Evolutionary conservation across 2,329 filamentous ascomycete genomes (phyloP).

Genomic region (Emergomyces pasteurianus): DNA sequence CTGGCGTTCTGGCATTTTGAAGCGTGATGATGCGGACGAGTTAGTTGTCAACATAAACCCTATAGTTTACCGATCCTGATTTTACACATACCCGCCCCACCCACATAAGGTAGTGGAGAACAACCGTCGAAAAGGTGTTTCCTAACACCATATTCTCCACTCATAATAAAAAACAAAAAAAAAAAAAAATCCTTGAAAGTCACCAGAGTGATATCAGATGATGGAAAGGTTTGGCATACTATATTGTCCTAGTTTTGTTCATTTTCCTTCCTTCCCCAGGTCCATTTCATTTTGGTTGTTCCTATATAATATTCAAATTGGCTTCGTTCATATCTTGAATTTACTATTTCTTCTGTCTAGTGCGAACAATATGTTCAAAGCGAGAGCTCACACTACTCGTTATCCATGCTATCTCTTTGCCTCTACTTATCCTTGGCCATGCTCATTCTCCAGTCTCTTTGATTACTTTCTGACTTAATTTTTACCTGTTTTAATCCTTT

Average conservation of each 20-base stretch:
- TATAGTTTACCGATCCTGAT: not conserved
- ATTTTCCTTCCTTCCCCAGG: not conserved
- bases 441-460: too few relatives aligned
- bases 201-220: not conserved
- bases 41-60: conserved; percentile 1
- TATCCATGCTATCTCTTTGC: not conserved
- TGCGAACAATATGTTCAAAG: not conserved
- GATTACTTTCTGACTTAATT: too few relatives aligned
- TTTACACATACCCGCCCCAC: not conserved
- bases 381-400: not conserved
- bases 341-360: not conserved
- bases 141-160: too few relatives aligned
- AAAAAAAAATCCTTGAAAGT: not conserved
- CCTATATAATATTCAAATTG: not conserved
- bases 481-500: too few relatives aligned
- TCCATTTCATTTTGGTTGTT: not conserved
- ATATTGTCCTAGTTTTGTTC: not conserved
- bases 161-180: too few relatives aligned
- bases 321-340: not conserved
- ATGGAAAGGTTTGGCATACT: not conserved
- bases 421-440: not conserved
- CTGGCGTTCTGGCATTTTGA: conserved; percentile 5
- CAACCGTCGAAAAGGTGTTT: too few relatives aligned
- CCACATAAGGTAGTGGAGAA: too few relatives aligned
- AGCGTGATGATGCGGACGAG: conserved; percentile 6